Percentiles rank a stretch among this genome's conserved stretches.
Conservation (phyloP, 2,329 filamentous ascomycete species). For the Fusarium buxicola region DNA sequence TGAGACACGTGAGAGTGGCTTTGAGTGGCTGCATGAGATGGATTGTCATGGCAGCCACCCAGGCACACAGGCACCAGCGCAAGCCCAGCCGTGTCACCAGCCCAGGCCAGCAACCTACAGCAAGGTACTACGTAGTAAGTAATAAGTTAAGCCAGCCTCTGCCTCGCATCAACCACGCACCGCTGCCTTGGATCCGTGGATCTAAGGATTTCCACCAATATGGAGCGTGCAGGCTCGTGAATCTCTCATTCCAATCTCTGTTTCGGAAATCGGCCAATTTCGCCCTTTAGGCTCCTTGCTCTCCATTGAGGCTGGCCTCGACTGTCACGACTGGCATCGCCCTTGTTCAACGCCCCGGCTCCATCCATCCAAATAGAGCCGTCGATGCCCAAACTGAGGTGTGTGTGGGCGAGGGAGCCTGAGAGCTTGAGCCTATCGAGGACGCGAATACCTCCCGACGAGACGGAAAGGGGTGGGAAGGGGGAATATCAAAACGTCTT, state of each 20-base stretch:
- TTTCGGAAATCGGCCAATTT: constrained; percentile 20
- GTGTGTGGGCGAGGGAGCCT: constrained; percentile 11
- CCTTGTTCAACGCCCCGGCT: constrained; percentile 21
- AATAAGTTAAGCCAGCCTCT: no score
- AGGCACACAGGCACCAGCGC: constrained; percentile 27
- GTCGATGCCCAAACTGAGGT: constrained; percentile 34
- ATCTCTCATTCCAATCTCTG: constrained; percentile 32
- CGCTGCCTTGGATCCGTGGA: constrained; percentile 34
- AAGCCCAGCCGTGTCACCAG: constrained; percentile 10
- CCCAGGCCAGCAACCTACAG: constrained; percentile 24
- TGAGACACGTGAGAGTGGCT: constrained; percentile 11
- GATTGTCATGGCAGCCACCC: constrained; percentile 27
- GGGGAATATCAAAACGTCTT: constrained; percentile 19
- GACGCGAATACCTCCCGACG: constrained; percentile 13
- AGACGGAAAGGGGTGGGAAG: constrained; percentile 20
- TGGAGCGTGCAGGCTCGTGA: constrained; percentile 20
- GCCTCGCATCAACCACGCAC: constrained; percentile 29
- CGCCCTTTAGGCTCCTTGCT: constrained; percentile 13
- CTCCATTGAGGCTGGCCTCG: constrained; percentile 14
- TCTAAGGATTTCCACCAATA: no score
- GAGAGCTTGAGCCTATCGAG: constrained; percentile 27
- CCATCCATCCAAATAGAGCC: constrained; percentile 20
- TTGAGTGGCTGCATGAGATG: constrained; percentile 39
- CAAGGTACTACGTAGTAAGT: no score
- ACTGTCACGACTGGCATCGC: constrained; percentile 38